These are phyloP conservation scores for Mrakia frigida DNA, from an alignment of 768 basidiomycete genomes.

Conservation along the genomic window DNA sequence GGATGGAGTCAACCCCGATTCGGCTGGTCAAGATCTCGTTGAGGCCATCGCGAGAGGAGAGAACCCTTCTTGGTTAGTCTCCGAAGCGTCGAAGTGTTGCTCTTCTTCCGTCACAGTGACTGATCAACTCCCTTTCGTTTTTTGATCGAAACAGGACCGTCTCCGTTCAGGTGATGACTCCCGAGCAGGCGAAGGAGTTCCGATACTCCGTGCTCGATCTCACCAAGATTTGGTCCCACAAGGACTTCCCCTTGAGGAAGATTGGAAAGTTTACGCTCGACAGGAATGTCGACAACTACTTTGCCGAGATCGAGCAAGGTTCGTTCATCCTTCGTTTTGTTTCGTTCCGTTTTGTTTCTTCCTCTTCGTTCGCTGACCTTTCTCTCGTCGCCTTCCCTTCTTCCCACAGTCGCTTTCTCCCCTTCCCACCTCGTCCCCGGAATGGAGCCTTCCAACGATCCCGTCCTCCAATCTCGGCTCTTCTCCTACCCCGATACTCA, in stretches of 20 bases:
- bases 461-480: slow-evolving; percentile 85
- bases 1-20: slow-evolving; percentile 56
- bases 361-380: neutral
- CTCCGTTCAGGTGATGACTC: slow-evolving; percentile 80
- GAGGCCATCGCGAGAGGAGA: slow-evolving; percentile 48
- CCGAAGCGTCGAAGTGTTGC: neutral
- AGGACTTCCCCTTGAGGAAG: slow-evolving; percentile 45
- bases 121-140: slow-evolving; percentile 16
- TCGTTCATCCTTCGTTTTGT: too few species aligned
- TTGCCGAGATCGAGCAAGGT: too few species aligned
- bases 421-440: slow-evolving; percentile 84
- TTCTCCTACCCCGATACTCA: slow-evolving; percentile 71
- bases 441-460: slow-evolving; percentile 84
- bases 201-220: slow-evolving; percentile 78
- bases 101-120: neutral
- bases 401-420: slow-evolving; percentile 58
- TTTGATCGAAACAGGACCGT: slow-evolving; percentile 10
- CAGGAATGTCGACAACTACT: slow-evolving; percentile 46
- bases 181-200: slow-evolving; percentile 82
- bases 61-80: slow-evolving; percentile 42
- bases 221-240: slow-evolving; percentile 58
- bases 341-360: neutral
- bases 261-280: slow-evolving; percentile 47
- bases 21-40: slow-evolving; percentile 46
- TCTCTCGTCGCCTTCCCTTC: neutral